A percentile compares a stretch with the other conserved stretches of the same genome.
Conservation (phyloP, 208 protist genomes). For the Tritrichomonas musculus region DNA sequence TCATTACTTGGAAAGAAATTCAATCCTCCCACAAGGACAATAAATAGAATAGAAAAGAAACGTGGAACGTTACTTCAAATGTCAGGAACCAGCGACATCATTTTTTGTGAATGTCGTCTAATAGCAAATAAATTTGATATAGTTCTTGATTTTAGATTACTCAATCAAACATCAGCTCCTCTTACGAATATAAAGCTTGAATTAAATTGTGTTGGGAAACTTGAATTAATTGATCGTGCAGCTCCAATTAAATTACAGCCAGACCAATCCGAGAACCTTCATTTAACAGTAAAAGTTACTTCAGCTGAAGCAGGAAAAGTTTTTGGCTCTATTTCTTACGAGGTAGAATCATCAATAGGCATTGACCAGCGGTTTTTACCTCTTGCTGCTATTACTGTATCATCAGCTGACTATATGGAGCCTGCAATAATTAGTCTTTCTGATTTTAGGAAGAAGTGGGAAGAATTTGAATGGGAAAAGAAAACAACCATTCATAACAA, state of each 20-base stretch:
- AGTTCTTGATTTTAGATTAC: neutral
- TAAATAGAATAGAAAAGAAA: neutral
- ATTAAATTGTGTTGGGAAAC: neutral
- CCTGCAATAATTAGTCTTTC: neutral
- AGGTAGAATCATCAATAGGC: neutral
- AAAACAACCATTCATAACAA: neutral
- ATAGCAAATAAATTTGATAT: slow-evolving; percentile 24
- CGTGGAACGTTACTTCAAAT: neutral
- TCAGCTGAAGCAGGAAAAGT: neutral
- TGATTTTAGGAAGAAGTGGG: neutral
- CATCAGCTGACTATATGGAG: neutral
- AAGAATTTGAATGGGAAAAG: slow-evolving; percentile 33
- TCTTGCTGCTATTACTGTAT: neutral
- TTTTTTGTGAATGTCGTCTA: neutral
- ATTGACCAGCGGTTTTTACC: neutral
- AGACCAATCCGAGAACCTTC: neutral
- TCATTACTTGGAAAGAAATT: neutral
- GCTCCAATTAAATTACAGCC: neutral
- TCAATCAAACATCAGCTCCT: neutral
- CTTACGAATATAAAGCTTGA: neutral
- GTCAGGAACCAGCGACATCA: neutral
- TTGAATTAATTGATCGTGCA: neutral
- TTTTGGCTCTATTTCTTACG: slow-evolving; percentile 2
- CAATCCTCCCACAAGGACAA: neutral
- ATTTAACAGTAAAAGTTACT: neutral